Percentiles rank a stretch among this genome's conserved stretches.
phyloP scores from a whole-genome alignment of 306 rosid species.

The Cicer yamashitae region DNA sequence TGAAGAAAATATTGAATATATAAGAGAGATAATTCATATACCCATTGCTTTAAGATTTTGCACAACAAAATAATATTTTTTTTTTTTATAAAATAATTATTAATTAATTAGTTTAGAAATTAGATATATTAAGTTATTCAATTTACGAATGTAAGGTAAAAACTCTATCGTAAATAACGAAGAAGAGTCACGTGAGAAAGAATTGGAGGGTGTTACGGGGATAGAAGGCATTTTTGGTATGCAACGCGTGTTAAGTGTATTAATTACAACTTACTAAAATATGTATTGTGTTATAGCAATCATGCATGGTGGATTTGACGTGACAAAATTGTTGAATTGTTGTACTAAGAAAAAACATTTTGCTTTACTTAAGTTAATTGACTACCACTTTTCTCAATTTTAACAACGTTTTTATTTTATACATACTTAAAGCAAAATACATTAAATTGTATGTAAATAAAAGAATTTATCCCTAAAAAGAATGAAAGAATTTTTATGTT shows the following conservation, averaged over 20 bases:
- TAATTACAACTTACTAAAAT: no score
- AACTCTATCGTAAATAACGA: background rate
- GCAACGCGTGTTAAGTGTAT: slow-evolving; percentile 38
- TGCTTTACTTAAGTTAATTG: slow-evolving; percentile 9
- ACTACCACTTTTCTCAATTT: slow-evolving; percentile 3
- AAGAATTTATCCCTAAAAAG: background rate
- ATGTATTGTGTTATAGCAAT: slow-evolving; percentile 46
- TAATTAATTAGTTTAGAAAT: no score
- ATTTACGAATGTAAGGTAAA: no score
- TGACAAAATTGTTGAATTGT: slow-evolving; percentile 1
- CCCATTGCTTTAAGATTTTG: rapidly evolving
- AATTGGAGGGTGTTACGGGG: background rate
- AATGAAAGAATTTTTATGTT: background rate
- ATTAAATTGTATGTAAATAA: background rate
- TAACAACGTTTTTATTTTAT: slow-evolving; percentile 17
- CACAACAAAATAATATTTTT: no score
- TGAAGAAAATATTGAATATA: no score
- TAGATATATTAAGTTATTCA: no score
- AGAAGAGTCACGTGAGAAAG: slow-evolving; percentile 38
- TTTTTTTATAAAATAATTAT: no score
- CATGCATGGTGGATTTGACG: slow-evolving; percentile 28
- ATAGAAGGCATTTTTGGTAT: slow-evolving; percentile 43
- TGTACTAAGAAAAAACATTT: background rate
- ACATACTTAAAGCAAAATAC: background rate
- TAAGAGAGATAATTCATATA: no score